These are phyloP conservation scores for Apocynum venetum DNA, from an alignment of 257 asterid species.

Conservation along the genomic window DNA sequence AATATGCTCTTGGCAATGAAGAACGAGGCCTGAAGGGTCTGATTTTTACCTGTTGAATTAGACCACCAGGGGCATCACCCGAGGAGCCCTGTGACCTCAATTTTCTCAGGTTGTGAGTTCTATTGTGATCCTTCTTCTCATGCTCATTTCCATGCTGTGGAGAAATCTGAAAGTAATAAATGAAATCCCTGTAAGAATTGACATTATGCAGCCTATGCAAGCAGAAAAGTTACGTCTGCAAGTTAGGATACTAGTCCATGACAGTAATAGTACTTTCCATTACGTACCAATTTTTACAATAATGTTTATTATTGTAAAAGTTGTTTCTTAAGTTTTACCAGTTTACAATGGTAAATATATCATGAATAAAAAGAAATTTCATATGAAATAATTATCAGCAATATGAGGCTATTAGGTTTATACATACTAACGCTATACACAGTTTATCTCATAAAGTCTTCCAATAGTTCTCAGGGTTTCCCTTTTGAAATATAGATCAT, in stretches of 20 bases:
- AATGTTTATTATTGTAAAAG: neutral
- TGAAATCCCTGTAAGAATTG: neutral
- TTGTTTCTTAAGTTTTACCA: neutral
- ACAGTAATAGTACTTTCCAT: neutral
- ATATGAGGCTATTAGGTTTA: neutral
- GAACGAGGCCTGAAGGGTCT: neutral
- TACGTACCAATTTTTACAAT: neutral
- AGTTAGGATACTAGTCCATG: neutral
- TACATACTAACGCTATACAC: neutral
- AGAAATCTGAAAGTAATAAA: slow-evolving; percentile 8
- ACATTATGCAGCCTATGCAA: slow-evolving; percentile 7
- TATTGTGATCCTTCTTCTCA: slow-evolving; percentile 26
- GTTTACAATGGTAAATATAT: neutral
- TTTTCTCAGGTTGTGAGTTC: slow-evolving; percentile 18
- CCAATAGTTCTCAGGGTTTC: neutral
- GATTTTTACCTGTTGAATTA: slow-evolving; percentile 55
- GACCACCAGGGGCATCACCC: slow-evolving; percentile 45
- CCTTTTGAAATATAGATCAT: neutral
- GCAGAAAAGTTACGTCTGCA: neutral
- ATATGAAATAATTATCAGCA: neutral
- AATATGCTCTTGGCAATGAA: neutral
- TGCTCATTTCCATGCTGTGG: slow-evolving; percentile 29
- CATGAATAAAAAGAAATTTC: neutral
- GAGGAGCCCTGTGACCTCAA: slow-evolving; percentile 45
- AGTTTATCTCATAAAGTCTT: neutral